These are phyloP conservation scores for Solidago caesia DNA, from an alignment of 129 eudicot genomes.

Conservation along the genomic window DNA sequence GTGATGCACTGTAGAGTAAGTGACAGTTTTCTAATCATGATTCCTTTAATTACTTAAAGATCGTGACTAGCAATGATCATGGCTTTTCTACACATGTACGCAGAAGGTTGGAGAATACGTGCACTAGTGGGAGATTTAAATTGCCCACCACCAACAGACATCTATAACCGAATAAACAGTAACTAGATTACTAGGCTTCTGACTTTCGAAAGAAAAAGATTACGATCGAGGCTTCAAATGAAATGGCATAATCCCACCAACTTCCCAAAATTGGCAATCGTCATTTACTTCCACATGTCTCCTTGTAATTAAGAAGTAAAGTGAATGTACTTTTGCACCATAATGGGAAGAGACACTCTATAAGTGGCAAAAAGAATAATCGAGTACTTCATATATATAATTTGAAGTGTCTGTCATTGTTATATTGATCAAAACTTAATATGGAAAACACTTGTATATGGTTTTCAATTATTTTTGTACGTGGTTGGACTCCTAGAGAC, in stretches of 20 bases:
- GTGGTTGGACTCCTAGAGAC: no score
- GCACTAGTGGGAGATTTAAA: constrained; percentile 17
- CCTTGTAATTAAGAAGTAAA: background rate
- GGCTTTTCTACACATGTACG: constrained; percentile 29
- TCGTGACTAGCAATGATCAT: constrained; percentile 21
- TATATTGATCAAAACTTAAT: background rate
- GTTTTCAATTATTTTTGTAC: background rate
- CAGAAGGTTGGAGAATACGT: background rate
- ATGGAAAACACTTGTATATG: background rate
- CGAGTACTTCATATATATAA: background rate
- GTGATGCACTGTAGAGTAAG: constrained; percentile 10
- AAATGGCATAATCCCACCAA: constrained; percentile 27
- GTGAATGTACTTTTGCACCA: constrained; percentile 10
- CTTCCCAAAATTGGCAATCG: background rate
- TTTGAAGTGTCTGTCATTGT: background rate
- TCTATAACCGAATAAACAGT: constrained; percentile 14
- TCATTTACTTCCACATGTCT: constrained; percentile 17
- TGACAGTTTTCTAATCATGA: constrained; percentile 24
- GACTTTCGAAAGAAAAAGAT: background rate
- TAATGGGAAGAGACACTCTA: background rate
- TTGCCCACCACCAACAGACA: constrained; percentile 18
- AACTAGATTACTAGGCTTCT: background rate
- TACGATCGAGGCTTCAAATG: background rate
- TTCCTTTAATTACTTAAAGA: constrained; percentile 8
- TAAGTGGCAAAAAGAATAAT: background rate